Base-by-base conservation (phyloP, 352 stramenopile species). In the Aphanomyces euteiches region DNA sequence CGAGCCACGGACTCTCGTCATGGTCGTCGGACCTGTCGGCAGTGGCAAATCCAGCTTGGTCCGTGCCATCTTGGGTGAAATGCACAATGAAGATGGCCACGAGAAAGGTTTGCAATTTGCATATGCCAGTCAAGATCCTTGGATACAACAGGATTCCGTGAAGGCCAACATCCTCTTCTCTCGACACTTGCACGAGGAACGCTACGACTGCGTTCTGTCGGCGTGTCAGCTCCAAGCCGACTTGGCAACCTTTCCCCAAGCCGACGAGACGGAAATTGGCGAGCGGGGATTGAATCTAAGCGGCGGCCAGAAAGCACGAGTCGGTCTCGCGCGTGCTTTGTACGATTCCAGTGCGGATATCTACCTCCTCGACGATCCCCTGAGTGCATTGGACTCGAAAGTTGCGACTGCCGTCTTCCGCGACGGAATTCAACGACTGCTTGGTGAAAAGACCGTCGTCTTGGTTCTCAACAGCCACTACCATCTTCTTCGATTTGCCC, bases 111-210 rank as follows among this genome's bases (percentile, higher is more conserved):
- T 98, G 4, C 82, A 85, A 21, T 96, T 96, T 6, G 90, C 81
- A n/a, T 99, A 98, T 67, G 89, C 96, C 53, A 78, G 88, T n/a
- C 95, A 98, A 78, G 92, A 89, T 21, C 81, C 96, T 12, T 99
- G 97, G 72, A 98, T 99, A 58, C 85, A 98, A 68, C 99, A 99
- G 77, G 90, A 85, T 40, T 97, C 85, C 0, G 73, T 99, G n/a
- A 82, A 86, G 17, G 90, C 98, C 47, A 99, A 99, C 77, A 97
- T 99, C 67, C 83, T 97, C 37, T 99, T 99, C 75, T 92, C 85
- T 0, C 63, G 85, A 13, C 75, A 77, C 4, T 93, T 83, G 41
- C 69, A 95, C 39, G 72, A 69, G 7, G 76, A 78, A 0, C 77
- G 54, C 41, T 84, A 84, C 64, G 60, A 78, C 12, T 19, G 54